Evolutionary conservation across 1,284 basidiomycete species (phyloP).

Genomic region (Pseudozyma pruni): DNA sequence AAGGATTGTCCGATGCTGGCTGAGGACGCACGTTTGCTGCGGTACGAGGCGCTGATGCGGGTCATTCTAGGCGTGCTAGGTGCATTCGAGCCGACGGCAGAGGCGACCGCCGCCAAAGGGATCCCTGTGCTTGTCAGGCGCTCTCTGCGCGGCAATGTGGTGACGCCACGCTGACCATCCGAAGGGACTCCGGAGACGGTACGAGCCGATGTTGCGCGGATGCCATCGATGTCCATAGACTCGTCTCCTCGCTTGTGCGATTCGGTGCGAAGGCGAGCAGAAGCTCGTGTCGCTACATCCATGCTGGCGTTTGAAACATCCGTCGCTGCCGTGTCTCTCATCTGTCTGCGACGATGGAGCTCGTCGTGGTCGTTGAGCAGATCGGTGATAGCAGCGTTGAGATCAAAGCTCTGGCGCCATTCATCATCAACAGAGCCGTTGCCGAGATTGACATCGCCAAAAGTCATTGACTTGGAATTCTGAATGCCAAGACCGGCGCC

Average conservation of each 20-base stretch:
- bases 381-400: conserved; percentile 61
- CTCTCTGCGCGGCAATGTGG: conserved; percentile 19
- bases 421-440: conserved; percentile 29
- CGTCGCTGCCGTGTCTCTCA: conserved; percentile 28
- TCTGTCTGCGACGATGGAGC: conserved; percentile 43
- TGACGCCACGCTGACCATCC: conserved; percentile 12
- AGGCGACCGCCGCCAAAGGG: conserved; percentile 3
- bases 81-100: conserved; percentile 3
- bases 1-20: conserved; percentile 70
- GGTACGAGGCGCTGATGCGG: conserved; percentile 30
- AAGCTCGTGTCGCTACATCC: conserved; percentile 1
- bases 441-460: conserved; percentile 36
- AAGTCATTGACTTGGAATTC: conserved; percentile 35
- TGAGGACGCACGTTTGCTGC: conserved; percentile 66
- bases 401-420: conserved; percentile 56
- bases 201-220: conserved; percentile 6
- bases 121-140: conserved; percentile 24
- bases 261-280: conserved; percentile 14
- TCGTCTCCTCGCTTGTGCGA: conserved; percentile 21
- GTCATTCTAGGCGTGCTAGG: conserved; percentile 24
- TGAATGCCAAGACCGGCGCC: conserved; percentile 13
- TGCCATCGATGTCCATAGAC: conserved; percentile 3
- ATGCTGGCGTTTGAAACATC: conserved; percentile 24
- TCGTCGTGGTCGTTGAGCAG: conserved; percentile 57
- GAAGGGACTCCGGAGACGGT: neutral